Evolutionary conservation across 768 basidiomycete species (phyloP), one percentile per base, ranked within the genome.

Genomic region (Mycena vitilis): DNA sequence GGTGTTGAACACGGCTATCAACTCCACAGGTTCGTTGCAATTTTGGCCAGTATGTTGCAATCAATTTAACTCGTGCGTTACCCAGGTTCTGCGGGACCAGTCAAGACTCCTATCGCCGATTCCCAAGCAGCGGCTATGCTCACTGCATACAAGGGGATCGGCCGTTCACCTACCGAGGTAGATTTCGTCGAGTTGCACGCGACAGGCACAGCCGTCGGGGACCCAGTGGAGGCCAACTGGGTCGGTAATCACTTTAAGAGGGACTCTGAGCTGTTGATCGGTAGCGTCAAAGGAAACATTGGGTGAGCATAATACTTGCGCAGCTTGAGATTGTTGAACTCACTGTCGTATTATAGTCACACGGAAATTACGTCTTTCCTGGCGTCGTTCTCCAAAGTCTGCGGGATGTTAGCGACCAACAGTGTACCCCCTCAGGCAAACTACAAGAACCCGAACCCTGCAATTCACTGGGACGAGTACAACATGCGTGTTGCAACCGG

Each of bases 111-210:
- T 20, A 77, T 81, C 15, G 82, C 80, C 0, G 74, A 73, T 4
- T 74, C 81, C 8, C 83, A 84, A 62, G 74, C 71, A 22, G 74
- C 78, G 34, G 80, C 81, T 4, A 85, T 85, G 78, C 66, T 58
- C 2, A 72, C 72, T 22, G 83, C 83, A 2, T 86, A 78, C 69
- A 48, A 71, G 16, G 69, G 74, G 7, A 78, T 79, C 5, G 73
- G 75, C 1, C 74, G 77, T 30, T 60, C 57, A 20, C 83, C 83
- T 2, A 63, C 62, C 1, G 84, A 87, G 30, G 82, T 83, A 4
- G 85, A 86, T 65, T 87, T 78, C 67, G 78, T 87, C 0, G 86
- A 87, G 70, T 67, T 84, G 13, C 87, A 88, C 64, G 85, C 83
- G 22, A 86, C 86, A n/a, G 85, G 84, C 75, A 86, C 86, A 4